A percentile compares a stretch with the other conserved stretches of the same genome.
phyloP scores from a whole-genome alignment of 139 green algal genomes.

The Coelastrella sp. region DNA sequence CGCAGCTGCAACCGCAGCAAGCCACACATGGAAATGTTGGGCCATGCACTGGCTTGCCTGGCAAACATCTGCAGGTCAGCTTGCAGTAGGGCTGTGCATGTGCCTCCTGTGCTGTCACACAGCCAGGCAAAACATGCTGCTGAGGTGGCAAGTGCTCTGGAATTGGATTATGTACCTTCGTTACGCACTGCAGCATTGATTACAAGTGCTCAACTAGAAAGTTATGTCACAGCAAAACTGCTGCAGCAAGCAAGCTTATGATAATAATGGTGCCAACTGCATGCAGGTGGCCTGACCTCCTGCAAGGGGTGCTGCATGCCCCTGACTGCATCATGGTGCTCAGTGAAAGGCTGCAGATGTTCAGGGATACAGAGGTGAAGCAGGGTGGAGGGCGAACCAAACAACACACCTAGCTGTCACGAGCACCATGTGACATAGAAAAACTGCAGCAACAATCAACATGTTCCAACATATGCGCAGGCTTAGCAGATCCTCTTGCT shows the following conservation, averaged over 20 bases:
- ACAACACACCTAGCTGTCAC: too few species aligned
- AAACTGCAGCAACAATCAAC: too few species aligned
- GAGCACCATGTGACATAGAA: too few species aligned
- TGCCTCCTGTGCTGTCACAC: not conserved
- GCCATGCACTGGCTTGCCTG: slow-evolving; percentile 61
- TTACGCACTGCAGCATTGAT: too few species aligned
- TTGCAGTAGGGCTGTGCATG: not conserved
- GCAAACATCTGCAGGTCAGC: slow-evolving; percentile 60
- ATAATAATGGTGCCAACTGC: not conserved
- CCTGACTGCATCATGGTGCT: slow-evolving; percentile 70
- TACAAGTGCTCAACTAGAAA: too few species aligned
- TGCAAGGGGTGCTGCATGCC: slow-evolving; percentile 57
- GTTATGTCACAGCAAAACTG: not conserved
- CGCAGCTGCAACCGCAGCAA: slow-evolving; percentile 73
- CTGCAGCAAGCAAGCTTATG: not conserved
- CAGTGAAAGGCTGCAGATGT: slow-evolving; percentile 78
- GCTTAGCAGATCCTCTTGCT: not conserved
- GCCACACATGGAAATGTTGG: slow-evolving; percentile 70
- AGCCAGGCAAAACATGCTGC: not conserved
- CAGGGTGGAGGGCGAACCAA: not conserved
- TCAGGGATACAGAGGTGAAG: slow-evolving; percentile 70
- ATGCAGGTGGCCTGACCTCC: slow-evolving; percentile 52
- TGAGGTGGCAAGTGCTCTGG: not conserved
- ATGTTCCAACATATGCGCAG: not conserved
- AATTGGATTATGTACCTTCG: too few species aligned